Percentiles rank a stretch among this genome's conserved stretches.
These are phyloP conservation scores for Peronospora destructor DNA, from an alignment of 352 stramenopile species.

Conservation along the genomic window DNA sequence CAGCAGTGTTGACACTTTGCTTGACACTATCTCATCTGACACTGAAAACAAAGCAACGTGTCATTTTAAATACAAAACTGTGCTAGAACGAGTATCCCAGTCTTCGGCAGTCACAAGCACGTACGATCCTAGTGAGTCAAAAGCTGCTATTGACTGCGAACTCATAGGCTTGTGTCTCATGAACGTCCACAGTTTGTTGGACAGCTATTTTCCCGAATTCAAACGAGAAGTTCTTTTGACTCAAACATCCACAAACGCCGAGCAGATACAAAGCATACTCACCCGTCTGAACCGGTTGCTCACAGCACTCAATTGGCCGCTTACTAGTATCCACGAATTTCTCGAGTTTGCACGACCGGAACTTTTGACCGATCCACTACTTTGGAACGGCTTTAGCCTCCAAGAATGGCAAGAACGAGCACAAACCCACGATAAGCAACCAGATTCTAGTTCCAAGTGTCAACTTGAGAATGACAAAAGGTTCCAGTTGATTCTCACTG, in stretches of 20 bases:
- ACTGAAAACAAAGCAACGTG: conserved; percentile 1
- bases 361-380: conserved; percentile 20
- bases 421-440: neutral
- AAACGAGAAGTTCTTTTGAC: conserved; percentile 14
- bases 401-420: conserved; percentile 34
- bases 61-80: conserved; percentile 18
- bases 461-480: neutral
- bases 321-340: conserved; percentile 28
- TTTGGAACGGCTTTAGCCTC: conserved; percentile 41
- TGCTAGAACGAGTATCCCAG: conserved; percentile 14
- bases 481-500: neutral
- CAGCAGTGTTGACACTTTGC: conserved; percentile 12
- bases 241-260: neutral
- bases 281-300: conserved; percentile 28
- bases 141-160: conserved; percentile 26
- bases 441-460: neutral
- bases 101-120: conserved; percentile 16
- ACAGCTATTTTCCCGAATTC: conserved; percentile 30
- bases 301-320: conserved; percentile 37
- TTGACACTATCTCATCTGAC: conserved; percentile 2
- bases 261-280: conserved; percentile 11
- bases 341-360: conserved; percentile 19
- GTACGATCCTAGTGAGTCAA: conserved; percentile 18
- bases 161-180: conserved; percentile 50
- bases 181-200: conserved; percentile 59